A percentile compares a stretch with the other conserved stretches of the same genome.
phyloP scores from a whole-genome alignment of 345 rosid genomes.

The Boechera stricta region DNA sequence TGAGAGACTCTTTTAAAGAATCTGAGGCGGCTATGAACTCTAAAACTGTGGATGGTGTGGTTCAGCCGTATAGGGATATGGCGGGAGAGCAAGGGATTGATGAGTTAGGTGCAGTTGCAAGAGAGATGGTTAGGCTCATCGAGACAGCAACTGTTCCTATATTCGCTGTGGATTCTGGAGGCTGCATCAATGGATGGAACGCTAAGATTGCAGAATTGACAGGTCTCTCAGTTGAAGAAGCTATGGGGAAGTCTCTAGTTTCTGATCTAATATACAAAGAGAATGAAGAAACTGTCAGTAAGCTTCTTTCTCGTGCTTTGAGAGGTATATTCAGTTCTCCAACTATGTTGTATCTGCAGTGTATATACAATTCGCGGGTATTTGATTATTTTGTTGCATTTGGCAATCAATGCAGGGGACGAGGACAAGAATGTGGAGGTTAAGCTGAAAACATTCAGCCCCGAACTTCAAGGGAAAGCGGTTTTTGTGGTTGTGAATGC shows the following conservation, averaged over 20 bases:
- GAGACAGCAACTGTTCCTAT: conserved; percentile 98
- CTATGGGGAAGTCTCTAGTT: conserved; percentile 93
- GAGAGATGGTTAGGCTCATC: conserved; percentile 98
- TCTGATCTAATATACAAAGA: conserved; percentile 79
- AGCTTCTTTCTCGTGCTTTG: conserved; percentile 74
- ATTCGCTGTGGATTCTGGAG: conserved; percentile 88
- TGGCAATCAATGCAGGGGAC: conserved; percentile 63
- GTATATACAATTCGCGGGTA: conserved; percentile 4
- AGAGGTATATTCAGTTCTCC: conserved; percentile 60
- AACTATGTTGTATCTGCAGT: conserved; percentile 6
- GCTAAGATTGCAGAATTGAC: conserved; percentile 91
- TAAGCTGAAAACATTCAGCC: conserved; percentile 78
- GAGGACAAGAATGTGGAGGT: conserved; percentile 93
- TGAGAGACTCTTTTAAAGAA: conserved; percentile 87
- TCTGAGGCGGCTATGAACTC: conserved; percentile 70
- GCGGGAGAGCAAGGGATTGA: conserved; percentile 73
- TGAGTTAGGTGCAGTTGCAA: conserved; percentile 94
- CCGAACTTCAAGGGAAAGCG: conserved; percentile 61
- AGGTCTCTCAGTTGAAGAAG: conserved; percentile 88
- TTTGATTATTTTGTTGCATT: conserved; percentile 25
- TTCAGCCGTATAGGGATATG: conserved; percentile 58
- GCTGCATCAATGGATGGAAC: conserved; percentile 95
- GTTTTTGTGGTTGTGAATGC: conserved; percentile 91
- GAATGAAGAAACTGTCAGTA: conserved; percentile 72
- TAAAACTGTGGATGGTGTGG: conserved; percentile 52